Conservation (phyloP, 495 filamentous ascomycete species). For the Rusavskia elegans region DNA sequence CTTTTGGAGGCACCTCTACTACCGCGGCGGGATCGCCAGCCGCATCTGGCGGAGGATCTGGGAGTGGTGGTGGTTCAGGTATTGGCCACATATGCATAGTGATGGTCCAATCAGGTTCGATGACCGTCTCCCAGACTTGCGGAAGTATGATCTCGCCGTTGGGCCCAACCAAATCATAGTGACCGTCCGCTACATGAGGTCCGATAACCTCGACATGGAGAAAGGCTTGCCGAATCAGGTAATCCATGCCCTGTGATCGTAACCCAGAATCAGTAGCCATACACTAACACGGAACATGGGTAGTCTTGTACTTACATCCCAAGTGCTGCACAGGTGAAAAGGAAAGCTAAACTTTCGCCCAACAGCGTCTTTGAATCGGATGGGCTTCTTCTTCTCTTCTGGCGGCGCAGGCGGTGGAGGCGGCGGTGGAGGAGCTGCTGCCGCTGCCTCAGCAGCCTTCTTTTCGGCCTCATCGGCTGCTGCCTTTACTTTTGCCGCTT, state of each 20-base stretch:
- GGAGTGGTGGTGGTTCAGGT: constrained; percentile 37
- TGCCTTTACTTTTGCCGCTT: constrained; percentile 20
- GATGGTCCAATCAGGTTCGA: constrained; percentile 78
- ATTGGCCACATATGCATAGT: constrained; percentile 98
- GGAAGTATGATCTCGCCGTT: constrained; percentile 81
- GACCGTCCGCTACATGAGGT: constrained; percentile 65
- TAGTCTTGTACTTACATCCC: constrained; percentile 44
- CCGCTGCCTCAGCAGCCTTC: constrained; percentile 14
- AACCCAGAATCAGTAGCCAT: not conserved
- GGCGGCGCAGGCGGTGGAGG: constrained; percentile 14
- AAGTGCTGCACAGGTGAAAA: constrained; percentile 62
- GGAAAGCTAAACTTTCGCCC: constrained; percentile 78
- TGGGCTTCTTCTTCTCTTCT: constrained; percentile 39
- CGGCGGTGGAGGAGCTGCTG: constrained; percentile 13
- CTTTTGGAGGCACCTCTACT: constrained; percentile 3
- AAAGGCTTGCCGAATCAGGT: constrained; percentile 76
- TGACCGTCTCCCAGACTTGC: constrained; percentile 69
- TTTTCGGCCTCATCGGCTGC: constrained; percentile 16
- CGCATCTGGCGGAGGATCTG: constrained; percentile 10
- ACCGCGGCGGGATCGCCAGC: constrained; percentile 9
- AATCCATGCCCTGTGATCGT: constrained; percentile 58
- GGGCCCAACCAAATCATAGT: constrained; percentile 72
- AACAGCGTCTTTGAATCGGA: constrained; percentile 79
- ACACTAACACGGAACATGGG: not conserved
- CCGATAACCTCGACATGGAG: constrained; percentile 70